These are phyloP conservation scores for Starmerella sirachaensis DNA, from an alignment of 805 yeast genomes.

Conservation along the genomic window DNA sequence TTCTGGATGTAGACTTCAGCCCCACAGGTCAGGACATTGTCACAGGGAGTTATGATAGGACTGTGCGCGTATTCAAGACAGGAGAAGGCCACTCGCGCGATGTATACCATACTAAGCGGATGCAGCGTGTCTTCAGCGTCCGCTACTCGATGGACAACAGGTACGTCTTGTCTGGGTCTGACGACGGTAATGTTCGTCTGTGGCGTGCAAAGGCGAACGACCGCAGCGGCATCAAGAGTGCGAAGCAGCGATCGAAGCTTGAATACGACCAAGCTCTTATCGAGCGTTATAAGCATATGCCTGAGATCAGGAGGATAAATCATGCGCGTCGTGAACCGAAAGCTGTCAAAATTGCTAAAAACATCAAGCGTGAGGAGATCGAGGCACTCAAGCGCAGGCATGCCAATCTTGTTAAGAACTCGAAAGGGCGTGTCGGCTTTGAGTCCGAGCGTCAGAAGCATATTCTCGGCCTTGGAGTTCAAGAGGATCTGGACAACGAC, in stretches of 20 bases:
- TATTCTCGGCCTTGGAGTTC: slow-evolving; percentile 39
- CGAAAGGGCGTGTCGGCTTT: slow-evolving; percentile 38
- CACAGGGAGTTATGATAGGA: slow-evolving; percentile 89
- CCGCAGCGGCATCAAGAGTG: slow-evolving; percentile 65
- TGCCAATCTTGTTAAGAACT: slow-evolving; percentile 68
- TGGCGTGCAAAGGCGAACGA: slow-evolving; percentile 89
- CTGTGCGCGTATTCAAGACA: slow-evolving; percentile 66
- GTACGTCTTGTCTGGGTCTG: slow-evolving; percentile 82
- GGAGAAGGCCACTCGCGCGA: slow-evolving; percentile 88
- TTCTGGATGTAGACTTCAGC: slow-evolving; percentile 84
- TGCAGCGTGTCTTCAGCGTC: slow-evolving; percentile 86
- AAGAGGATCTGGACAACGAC: neutral
- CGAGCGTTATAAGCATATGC: slow-evolving; percentile 90
- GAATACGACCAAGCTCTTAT: slow-evolving; percentile 88
- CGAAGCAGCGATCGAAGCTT: slow-evolving; percentile 66
- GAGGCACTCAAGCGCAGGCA: slow-evolving; percentile 68
- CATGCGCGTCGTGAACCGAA: slow-evolving; percentile 88
- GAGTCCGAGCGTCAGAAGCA: slow-evolving; percentile 73
- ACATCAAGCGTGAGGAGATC: slow-evolving; percentile 66
- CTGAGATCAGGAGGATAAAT: slow-evolving; percentile 80
- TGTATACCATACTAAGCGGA: slow-evolving; percentile 89
- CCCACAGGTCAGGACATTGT: slow-evolving; percentile 96
- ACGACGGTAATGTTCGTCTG: slow-evolving; percentile 86
- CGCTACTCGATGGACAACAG: slow-evolving; percentile 80
- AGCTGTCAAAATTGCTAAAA: slow-evolving; percentile 77